Base-by-base conservation (phyloP, 495 filamentous ascomycete genomes). In the Penicillium pancosmium region DNA sequence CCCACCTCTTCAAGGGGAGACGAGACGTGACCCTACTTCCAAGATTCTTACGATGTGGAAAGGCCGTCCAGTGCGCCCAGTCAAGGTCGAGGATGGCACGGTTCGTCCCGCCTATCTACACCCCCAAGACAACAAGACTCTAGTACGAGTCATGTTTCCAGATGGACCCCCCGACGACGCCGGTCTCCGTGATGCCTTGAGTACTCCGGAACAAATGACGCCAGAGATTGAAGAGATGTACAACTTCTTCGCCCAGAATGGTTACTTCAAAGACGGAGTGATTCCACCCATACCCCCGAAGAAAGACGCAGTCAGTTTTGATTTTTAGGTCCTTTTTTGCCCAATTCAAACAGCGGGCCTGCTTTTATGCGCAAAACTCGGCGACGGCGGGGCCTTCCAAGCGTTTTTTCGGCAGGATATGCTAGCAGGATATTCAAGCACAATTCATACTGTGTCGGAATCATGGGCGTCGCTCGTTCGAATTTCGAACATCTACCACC, bases 251-350 rank as follows among this genome's bases (percentile, higher is more conserved):
- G 66, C 78, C 40, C 73, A 84, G 50, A 83, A 81, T 50, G 90
- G 88, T 3, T 68, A 62, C 44, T 93, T 92, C 65, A 78, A 80
- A 51, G 83, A 84, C 43, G 82, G 82, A 2, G 54, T 84, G 1
- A 83, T 93, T 66, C 91, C 91, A 0, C 78, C 85, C 54, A 77
- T 90, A 18, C 86, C 91, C 34, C 91, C 91, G 3, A 86, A 84
- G 79, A 79, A 80, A 52, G 91, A 91, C 71, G 90, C 83, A 78
- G 84, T 88, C 63, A 66, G 74, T n/a, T 93, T 86, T 76, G 82
- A 90, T 65, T 87, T 91, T 18, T 46, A 46, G n/a, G 7, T 16
- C 18, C 1, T 46, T 31, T 27, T 31, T 10, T 46, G 41, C 18
- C 12, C 41, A 16, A 23, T 1, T 2, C 0, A 7, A 31, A 7